Conservation (phyloP, 371 early-diverging fungal genomes). For the Massospora cicadina region DNA sequence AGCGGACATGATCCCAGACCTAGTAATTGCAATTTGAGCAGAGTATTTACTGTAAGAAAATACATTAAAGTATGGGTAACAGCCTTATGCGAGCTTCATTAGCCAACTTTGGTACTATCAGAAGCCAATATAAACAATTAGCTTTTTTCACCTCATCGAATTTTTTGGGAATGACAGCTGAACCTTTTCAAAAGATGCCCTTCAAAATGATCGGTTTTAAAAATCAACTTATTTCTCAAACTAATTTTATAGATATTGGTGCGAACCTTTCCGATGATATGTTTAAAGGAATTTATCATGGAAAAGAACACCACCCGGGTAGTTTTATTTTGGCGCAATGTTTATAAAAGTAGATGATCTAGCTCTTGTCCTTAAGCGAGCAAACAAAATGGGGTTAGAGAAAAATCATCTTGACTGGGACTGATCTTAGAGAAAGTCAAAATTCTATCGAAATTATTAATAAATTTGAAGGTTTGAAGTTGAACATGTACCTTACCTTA, state of each 20-base stretch:
- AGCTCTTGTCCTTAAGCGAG: conserved; percentile 36
- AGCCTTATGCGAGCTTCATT: no score
- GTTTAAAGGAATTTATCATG: conserved; percentile 67
- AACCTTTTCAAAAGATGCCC: not conserved
- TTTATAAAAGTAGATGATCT: conserved; percentile 39
- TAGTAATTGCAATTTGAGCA: no score
- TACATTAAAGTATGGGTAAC: no score
- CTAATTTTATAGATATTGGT: conserved; percentile 43
- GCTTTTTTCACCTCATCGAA: no score
- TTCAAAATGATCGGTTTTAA: conserved; percentile 7
- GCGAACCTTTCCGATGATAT: conserved; percentile 69
- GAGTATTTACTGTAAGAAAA: no score
- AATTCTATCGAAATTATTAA: conserved; percentile 34
- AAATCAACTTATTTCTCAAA: not conserved
- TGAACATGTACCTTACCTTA: conserved; percentile 7
- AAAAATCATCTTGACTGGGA: conserved; percentile 64
- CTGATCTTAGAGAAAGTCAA: conserved; percentile 35
- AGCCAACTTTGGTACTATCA: no score
- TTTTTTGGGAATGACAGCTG: no score
- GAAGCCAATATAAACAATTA: no score
- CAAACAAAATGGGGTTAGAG: conserved; percentile 39
- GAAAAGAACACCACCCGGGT: conserved; percentile 51
- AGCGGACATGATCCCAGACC: no score
- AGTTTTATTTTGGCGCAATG: not conserved
- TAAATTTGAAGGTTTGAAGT: conserved; percentile 15